Evolutionary conservation across 2,329 filamentous ascomycete species (phyloP), one percentile per base, ranked within the genome.

Genomic region (Amesomyces nigricolor): DNA sequence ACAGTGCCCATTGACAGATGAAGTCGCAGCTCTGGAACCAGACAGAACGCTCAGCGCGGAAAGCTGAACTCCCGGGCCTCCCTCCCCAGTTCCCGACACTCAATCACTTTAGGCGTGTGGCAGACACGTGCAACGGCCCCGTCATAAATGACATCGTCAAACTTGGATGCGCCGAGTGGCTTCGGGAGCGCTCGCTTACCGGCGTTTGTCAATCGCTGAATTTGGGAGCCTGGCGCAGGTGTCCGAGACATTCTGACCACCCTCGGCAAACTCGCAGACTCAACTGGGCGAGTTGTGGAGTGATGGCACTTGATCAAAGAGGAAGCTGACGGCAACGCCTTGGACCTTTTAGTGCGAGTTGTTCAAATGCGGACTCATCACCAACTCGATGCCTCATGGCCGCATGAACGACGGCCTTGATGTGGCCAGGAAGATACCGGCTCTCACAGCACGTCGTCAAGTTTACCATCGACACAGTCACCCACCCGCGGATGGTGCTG

Each of bases 221-320:
- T 37, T 40, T 39, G 22, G 16, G 35, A 19, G 22, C n/a, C 47
- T 51, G 37, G 51, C 56, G 43, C 17, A 50, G 46, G 39, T 14
- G 13, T 16, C 29, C 35, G 26, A 53, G 50, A 53, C 46, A 57
- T 43, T 53, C 51, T 58, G 51, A 58, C 51, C 56, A 58, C 51
- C 55, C 19, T 19, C 30, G n/a, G 46, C 19, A 22, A 22, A 22
- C 8, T 11, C 45, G 32, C 7, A 19, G 11, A 11, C 55, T 45
- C 47, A 47, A 47, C 47, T 54, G 47, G 47, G 55, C n/a, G 19
- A 47, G n/a, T 14, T 45, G 39, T 32, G 29, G 17, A 26, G 19
- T 30, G 19, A 43, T 14, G 47, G 32, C 48, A 47, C 29, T 45
- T 51, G 35, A 17, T n/a, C 42, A 9, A 17, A 6, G 13, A 42